phyloP scores from a whole-genome alignment of 2,329 filamentous ascomycete genomes.

The Aureobasidium sp. region DNA sequence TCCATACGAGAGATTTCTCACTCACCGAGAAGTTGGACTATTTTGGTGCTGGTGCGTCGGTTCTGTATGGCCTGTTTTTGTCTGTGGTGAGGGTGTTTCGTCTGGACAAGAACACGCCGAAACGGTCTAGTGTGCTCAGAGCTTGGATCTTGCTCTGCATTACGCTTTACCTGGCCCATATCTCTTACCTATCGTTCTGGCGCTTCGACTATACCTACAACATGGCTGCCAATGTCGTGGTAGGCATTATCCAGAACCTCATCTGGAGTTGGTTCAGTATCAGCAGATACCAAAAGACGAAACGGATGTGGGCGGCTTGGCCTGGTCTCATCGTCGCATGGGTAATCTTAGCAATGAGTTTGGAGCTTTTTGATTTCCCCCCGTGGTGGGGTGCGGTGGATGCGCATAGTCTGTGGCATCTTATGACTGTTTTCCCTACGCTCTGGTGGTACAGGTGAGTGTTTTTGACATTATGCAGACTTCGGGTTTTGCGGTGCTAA shows the following conservation, averaged over 20 bases:
- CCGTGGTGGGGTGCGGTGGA: slow-evolving; percentile 77
- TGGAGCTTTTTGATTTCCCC: slow-evolving; percentile 91
- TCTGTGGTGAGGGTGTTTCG: slow-evolving; percentile 75
- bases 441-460: slow-evolving; percentile 93
- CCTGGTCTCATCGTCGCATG: slow-evolving; percentile 86
- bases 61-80: slow-evolving; percentile 88
- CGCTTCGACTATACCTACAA: slow-evolving; percentile 96
- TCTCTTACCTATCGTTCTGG: slow-evolving; percentile 77
- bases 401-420: slow-evolving; percentile 92
- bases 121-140: slow-evolving; percentile 50
- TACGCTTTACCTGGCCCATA: slow-evolving; percentile 64
- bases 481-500: slow-evolving; percentile 13
- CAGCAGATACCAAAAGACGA: slow-evolving; percentile 62
- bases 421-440: slow-evolving; percentile 82
- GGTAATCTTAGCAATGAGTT: slow-evolving; percentile 88
- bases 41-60: slow-evolving; percentile 82
- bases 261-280: slow-evolving; percentile 85
- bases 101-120: slow-evolving; percentile 51
- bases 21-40: slow-evolving; percentile 93
- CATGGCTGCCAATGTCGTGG: slow-evolving; percentile 86
- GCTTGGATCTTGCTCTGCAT: slow-evolving; percentile 71
- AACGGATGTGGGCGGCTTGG: slow-evolving; percentile 76
- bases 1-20: slow-evolving; percentile 82
- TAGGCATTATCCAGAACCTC: slow-evolving; percentile 71
- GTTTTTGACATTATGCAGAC: neutral